Base-by-base conservation (phyloP, 2,329 filamentous ascomycete species). In the Monosporascus ibericus region DNA sequence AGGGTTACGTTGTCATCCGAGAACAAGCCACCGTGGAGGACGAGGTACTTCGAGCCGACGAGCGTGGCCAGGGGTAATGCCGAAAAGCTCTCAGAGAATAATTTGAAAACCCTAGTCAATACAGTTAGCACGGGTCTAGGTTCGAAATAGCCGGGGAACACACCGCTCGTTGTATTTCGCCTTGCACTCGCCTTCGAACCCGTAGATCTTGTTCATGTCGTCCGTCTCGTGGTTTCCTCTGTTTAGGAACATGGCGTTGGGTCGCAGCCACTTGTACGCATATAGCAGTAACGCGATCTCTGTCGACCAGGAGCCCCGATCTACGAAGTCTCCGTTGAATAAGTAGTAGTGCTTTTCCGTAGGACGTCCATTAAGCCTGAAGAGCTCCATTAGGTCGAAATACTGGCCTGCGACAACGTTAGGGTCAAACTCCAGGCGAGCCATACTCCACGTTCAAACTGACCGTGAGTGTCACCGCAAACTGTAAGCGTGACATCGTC, bases 271-370 rank as follows among this genome's bases (percentile, higher is more conserved):
- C 76, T 99, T 99, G 80, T 96, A 95, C 44, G 92, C 88, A 70
- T 96, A 99, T 20, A 99, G 78, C 11, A 96, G 78, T 47, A 99
- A 79, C 11, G 91, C 92, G 61, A 99, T 95, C 70, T 99, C 94
- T n/a, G 86, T 91, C 6, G 92, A 97, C 94, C 94, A 99, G 38
- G 91, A 96, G 27, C 94, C 94, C 68, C 94, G 84, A 69, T 99
- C 94, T 50, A 99, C 94, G 67, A 99, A 99, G 73, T 99, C 94
- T 59, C 94, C 94, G 70, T 99, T 99, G 80, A 99, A 99, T 14
- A 99, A 80, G 68, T 97, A 99, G 70, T 86, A 88, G 69, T 97
- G 91, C 67, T 88, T 90, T 56, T 92, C 90, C 17, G 81, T 82
- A 0, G 94, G 94, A 58, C 79, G 82, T 42, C 94, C 94, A 63